Evolutionary conservation across 495 filamentous ascomycete genomes (phyloP), one percentile per base, ranked within the genome.

Genomic region (Aspergillus nidulans): DNA sequence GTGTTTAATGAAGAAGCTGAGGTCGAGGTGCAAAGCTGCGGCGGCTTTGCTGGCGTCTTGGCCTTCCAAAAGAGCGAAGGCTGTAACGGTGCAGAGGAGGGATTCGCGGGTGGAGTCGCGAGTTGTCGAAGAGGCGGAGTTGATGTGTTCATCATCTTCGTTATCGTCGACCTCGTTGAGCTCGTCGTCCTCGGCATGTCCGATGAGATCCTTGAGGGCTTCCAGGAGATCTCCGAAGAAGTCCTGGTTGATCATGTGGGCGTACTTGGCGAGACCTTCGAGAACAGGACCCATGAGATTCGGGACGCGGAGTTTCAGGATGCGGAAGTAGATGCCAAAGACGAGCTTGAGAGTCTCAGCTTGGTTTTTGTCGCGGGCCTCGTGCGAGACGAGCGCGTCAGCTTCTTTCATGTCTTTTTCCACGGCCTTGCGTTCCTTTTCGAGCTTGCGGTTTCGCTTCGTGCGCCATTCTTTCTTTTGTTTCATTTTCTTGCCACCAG

Each of bases 141-240:
- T 71, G 13, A 78, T 71, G 1, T 68, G 68, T 18, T 71, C 74
- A 19, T 73, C 74, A 2, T 77, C 71, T 18, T 13, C 15, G 6
- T 38, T 19, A 8, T 38, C 34, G 15, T 39, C 32, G 28, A 72
- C 73, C 15, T 75, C 67, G 23, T 77, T 70, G 28, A 77, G 4
- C 7, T 73, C 67, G 46, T 81, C 74, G 10, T 73, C 69, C 9
- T 60, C 83, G 47, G 85, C 83, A 54, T 88, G 79, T 9, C 77
- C 77, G 59, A 97, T 92, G 12, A 98, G 79, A 52, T 97, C 95
- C 67, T 94, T 94, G 24, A 98, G 76, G 7, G 90, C 91, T 64
- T 97, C 95, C 18, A 98, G 83, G 32, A 98, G 75, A 68, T 97
- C 94, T 19, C 94, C 94, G 67, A 98, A 98, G 77, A 97, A 96